Evolutionary conservation across 2,329 filamentous ascomycete species (phyloP).

Genomic region (Pseudogymnoascus sp.): DNA sequence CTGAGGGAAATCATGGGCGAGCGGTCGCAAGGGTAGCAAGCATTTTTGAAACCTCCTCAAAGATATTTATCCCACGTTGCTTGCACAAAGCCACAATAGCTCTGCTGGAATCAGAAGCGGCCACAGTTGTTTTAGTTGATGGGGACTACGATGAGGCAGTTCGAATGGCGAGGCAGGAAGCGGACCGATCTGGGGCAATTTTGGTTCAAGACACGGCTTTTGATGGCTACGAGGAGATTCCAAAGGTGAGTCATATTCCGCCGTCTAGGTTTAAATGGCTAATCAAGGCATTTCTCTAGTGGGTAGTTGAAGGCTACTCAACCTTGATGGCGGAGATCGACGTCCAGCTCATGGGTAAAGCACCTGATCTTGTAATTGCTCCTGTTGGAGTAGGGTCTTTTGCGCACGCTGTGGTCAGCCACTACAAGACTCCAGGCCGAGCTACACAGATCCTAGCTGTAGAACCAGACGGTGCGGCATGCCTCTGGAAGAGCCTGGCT

Average conservation of each 20-base stretch:
- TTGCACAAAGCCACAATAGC: conserved; percentile 54
- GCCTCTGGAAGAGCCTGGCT: conserved; percentile 38
- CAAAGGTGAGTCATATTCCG: conserved; percentile 34
- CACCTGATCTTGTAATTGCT: conserved; percentile 46
- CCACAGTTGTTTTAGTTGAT: conserved; percentile 45
- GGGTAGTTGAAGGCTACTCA: conserved; percentile 70
- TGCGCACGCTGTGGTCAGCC: conserved; percentile 57
- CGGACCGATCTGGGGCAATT: conserved; percentile 32
- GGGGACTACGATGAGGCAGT: conserved; percentile 51
- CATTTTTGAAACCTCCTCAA: conserved; percentile 45
- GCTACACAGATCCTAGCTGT: conserved; percentile 47
- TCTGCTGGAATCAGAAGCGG: conserved; percentile 45
- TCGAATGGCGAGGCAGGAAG: background rate
- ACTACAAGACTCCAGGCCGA: conserved; percentile 46
- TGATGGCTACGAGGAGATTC: conserved; percentile 56
- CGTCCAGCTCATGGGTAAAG: conserved; percentile 46
- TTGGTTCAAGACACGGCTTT: conserved; percentile 63
- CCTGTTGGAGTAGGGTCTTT: conserved; percentile 67
- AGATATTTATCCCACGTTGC: conserved; percentile 54
- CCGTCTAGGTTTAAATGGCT: background rate
- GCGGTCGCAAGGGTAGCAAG: conserved; percentile 62
- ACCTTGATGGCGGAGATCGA: conserved; percentile 64
- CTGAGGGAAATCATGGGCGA: conserved; percentile 70
- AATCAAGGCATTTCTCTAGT: conserved; percentile 27
- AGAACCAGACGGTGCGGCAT: conserved; percentile 60